Evolutionary conservation across 2,329 filamentous ascomycete species (phyloP).

Genomic region (Aaosphaeria arxii): DNA sequence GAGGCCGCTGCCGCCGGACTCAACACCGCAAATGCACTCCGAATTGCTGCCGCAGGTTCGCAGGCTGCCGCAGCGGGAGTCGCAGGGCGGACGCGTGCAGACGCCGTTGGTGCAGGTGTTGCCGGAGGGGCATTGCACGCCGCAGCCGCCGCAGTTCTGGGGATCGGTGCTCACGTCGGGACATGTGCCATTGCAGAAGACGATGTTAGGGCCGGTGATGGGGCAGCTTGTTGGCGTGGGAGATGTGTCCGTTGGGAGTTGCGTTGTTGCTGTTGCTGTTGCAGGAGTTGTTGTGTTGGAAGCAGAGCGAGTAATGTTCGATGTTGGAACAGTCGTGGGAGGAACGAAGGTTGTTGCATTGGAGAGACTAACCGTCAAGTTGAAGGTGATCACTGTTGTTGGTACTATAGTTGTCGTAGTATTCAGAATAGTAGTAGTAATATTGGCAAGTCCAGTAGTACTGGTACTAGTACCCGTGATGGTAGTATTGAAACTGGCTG

Average conservation of each 20-base stretch:
- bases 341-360: not conserved
- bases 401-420: not conserved
- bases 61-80: conserved; percentile 23
- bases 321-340: not conserved
- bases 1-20: conserved; percentile 15
- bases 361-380: not conserved
- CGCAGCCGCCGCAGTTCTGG: conserved; percentile 26
- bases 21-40: no score
- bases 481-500: not conserved
- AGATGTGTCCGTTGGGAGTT: not conserved
- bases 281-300: not conserved
- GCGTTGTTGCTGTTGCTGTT: not conserved
- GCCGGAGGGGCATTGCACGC: conserved; percentile 18
- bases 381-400: not conserved
- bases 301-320: not conserved
- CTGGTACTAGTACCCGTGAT: not conserved
- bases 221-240: conserved; percentile 4
- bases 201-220: conserved; percentile 12
- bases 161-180: conserved; percentile 15
- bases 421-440: not conserved
- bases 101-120: conserved; percentile 32
- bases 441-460: not conserved
- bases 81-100: conserved; percentile 25
- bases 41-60: conserved; percentile 16
- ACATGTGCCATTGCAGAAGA: conserved; percentile 21